Base-by-base conservation (phyloP, 2,329 filamentous ascomycete species). In the Talaromyces atroroseus region DNA sequence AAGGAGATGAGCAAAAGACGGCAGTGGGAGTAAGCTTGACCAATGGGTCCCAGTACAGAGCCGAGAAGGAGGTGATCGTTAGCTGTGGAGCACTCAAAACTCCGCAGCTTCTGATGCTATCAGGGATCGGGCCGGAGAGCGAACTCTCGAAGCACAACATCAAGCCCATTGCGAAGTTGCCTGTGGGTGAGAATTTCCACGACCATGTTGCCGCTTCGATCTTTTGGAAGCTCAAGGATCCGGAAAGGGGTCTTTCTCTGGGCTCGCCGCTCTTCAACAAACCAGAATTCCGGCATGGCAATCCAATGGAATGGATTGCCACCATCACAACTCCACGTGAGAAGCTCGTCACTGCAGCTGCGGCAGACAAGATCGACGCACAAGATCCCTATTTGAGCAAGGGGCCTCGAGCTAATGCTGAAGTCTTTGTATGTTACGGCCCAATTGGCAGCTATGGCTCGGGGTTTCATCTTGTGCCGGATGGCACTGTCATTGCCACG, bases 71-170 rank as follows among this genome's bases (percentile, higher is more conserved):
- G 36, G 46, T 58, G n/a, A 54, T 58, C 21, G 16, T 58, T 44
- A 44, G 44, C 10, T 32, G 42, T 6, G 56, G 56, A 14, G 46
- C 56, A 5, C 21, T 58, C 24, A 46, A 45, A 18, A 54, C 80
- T 1, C 83, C 84, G 6, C 84, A 88, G 67, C 70, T 88, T 2
- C 79, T 88, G 12, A 82, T 85, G 71, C 78, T 87, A 1, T 82
- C 77, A 52, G 85, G 85, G n/a, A 77, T 88, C 34, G 85, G 85
- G 0, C 82, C 83, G 0, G 64, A 68, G 11, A 65, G 71, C 0
- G 79, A 84, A 61, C 76, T 88, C 5, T 60, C 75, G 20, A 72
- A 74, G 52, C 77, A 81, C 63, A 69, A 74, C n/a, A 86, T 87
- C 60, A 64, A 74, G 1, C 70, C 81, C 0, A 61, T 85, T 18